These are phyloP conservation scores for Perilla frutescens DNA, from an alignment of 257 asterid genomes.

Conservation along the genomic window DNA sequence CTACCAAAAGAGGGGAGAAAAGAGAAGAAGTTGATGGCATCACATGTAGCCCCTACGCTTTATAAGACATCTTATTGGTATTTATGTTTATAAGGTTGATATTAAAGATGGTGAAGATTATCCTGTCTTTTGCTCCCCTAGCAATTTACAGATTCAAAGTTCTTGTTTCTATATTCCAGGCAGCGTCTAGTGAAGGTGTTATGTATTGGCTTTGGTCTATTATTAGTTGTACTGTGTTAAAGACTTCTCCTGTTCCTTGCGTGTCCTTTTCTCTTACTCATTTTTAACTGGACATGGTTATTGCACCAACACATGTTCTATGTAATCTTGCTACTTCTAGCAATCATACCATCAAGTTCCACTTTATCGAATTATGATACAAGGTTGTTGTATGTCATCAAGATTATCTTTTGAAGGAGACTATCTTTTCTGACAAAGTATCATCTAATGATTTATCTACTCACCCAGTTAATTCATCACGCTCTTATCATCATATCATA, in stretches of 20 bases:
- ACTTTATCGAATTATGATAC: constrained; percentile 7
- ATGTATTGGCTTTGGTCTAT: background rate
- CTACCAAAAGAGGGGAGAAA: background rate
- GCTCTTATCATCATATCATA: background rate
- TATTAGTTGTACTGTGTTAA: background rate
- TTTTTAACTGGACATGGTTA: background rate
- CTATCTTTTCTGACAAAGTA: constrained; percentile 3
- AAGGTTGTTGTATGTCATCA: background rate
- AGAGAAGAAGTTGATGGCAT: background rate
- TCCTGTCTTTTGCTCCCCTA: background rate
- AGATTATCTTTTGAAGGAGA: background rate
- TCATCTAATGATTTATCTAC: background rate
- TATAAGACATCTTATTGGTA: background rate
- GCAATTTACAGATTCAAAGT: background rate
- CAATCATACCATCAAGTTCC: background rate
- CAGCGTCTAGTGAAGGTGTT: background rate
- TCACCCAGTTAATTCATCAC: background rate
- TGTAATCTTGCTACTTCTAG: background rate
- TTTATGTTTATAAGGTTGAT: background rate
- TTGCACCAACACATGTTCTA: background rate
- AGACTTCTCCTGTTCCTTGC: background rate
- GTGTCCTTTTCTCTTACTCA: background rate
- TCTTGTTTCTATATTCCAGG: background rate
- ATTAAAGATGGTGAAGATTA: background rate
- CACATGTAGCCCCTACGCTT: background rate